Evolutionary conservation across 2,329 filamentous ascomycete species (phyloP).

Genomic region (Hortaea werneckii): DNA sequence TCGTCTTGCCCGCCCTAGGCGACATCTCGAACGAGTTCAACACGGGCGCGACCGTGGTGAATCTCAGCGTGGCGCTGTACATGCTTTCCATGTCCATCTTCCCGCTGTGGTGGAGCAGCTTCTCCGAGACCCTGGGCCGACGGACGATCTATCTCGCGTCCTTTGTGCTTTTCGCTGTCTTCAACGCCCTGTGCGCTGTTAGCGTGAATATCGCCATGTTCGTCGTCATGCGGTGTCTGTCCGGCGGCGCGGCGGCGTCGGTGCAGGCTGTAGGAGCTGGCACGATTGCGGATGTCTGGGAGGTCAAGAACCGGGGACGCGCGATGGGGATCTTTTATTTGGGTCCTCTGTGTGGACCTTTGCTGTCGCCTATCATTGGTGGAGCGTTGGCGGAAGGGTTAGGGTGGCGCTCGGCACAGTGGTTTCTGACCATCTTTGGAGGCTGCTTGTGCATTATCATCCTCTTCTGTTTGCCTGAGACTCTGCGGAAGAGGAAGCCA

Average conservation of each 20-base stretch:
- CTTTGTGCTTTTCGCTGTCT: constrained; percentile 62
- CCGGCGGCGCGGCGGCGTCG: constrained; percentile 66
- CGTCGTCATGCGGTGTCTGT: constrained; percentile 62
- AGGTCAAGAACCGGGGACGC: constrained; percentile 56
- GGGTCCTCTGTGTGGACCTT: constrained; percentile 63
- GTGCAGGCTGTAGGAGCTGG: constrained; percentile 77
- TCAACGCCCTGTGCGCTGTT: constrained; percentile 58
- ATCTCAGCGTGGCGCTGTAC: constrained; percentile 67
- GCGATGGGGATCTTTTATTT: constrained; percentile 83
- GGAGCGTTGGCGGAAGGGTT: constrained; percentile 59
- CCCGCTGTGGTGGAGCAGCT: constrained; percentile 77
- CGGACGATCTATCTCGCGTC: constrained; percentile 70
- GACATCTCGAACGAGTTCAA: constrained; percentile 54
- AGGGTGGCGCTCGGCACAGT: constrained; percentile 68
- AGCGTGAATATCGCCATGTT: constrained; percentile 65
- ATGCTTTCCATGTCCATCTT: constrained; percentile 75
- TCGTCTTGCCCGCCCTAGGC: constrained; percentile 66
- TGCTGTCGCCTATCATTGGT: constrained; percentile 67
- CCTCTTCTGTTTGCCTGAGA: constrained; percentile 56
- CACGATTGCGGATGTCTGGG: constrained; percentile 75
- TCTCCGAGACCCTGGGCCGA: constrained; percentile 61
- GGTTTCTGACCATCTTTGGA: constrained; percentile 66
- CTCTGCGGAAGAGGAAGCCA: constrained; percentile 33
- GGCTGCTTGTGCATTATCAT: constrained; percentile 46
- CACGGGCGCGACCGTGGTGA: constrained; percentile 55